Evolutionary conservation across 1,139 yeast species (phyloP).

Genomic region (Geotrichum reessii): DNA sequence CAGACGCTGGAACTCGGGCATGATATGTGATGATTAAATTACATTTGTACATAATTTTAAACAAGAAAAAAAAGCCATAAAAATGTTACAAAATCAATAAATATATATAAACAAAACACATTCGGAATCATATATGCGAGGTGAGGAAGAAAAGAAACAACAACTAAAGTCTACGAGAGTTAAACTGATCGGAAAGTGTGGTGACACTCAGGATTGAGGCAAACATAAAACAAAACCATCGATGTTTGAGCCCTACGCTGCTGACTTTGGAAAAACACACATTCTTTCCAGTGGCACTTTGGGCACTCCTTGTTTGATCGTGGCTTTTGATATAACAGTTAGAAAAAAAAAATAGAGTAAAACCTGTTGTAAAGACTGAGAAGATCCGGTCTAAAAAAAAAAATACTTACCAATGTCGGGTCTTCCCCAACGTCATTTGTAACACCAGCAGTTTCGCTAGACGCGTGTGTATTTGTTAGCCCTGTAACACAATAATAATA

Average conservation of each 20-base stretch:
- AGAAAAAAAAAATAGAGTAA: neutral
- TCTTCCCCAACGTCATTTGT: conserved; percentile 94
- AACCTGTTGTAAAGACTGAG: neutral
- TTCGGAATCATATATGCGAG: neutral
- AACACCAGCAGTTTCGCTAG: conserved; percentile 90
- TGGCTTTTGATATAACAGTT: conserved; percentile 41
- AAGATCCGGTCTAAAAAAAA: neutral
- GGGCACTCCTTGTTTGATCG: conserved; percentile 93
- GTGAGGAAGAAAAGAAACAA: neutral
- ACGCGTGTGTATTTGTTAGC: neutral
- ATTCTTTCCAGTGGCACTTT: conserved; percentile 75
- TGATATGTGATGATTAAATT: neutral
- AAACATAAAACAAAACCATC: conserved; percentile 74
- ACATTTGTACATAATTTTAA: neutral
- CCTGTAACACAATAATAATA: too few relatives aligned
- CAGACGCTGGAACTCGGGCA: neutral
- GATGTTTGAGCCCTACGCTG: conserved; percentile 92
- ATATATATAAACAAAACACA: conserved; percentile 1
- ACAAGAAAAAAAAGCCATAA: neutral
- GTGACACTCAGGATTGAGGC: conserved; percentile 62
- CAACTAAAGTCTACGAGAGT: neutral
- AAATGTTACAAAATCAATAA: neutral
- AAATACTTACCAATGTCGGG: conserved; percentile 58
- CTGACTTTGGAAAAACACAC: conserved; percentile 95
- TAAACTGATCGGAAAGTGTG: conserved; percentile 46